phyloP scores from a whole-genome alignment of 1,284 basidiomycete species.

The Naganishia liquefaciens region DNA sequence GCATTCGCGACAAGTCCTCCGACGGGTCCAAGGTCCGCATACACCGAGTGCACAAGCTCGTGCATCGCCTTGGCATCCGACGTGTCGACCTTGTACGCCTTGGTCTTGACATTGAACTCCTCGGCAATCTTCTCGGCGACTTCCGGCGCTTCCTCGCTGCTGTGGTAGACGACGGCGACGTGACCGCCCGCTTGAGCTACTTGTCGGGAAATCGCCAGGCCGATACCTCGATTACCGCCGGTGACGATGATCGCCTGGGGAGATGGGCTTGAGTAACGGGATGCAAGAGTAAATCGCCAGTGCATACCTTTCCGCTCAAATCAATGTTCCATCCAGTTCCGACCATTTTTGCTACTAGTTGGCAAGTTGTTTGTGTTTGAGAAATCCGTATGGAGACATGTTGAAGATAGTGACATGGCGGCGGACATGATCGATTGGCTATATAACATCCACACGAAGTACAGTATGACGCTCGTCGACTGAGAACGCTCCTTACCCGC shows the following conservation, averaged over 20 bases:
- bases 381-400: background rate
- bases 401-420: no score
- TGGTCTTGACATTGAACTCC: conserved; percentile 41
- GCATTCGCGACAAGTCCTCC: conserved; percentile 45
- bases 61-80: conserved; percentile 39
- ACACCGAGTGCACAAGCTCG: conserved; percentile 39
- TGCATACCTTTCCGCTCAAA: conserved; percentile 15
- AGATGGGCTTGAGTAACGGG: no score
- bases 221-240: conserved; percentile 44
- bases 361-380: background rate
- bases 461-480: conserved; percentile 2
- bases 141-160: conserved; percentile 39
- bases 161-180: conserved; percentile 43
- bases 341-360: conserved; percentile 27
- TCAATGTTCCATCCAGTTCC: conserved; percentile 34
- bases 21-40: conserved; percentile 42
- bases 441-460: background rate
- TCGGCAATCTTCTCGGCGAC: conserved; percentile 41
- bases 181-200: conserved; percentile 45
- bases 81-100: conserved; percentile 43
- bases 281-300: background rate
- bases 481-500: background rate
- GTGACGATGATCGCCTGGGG: conserved; percentile 45
- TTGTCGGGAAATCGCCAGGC: conserved; percentile 40
- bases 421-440: background rate